A percentile compares a stretch with the other conserved stretches of the same genome.
These are phyloP conservation scores for Immersiella caudata DNA, from an alignment of 495 filamentous ascomycete genomes.

Conservation along the genomic window DNA sequence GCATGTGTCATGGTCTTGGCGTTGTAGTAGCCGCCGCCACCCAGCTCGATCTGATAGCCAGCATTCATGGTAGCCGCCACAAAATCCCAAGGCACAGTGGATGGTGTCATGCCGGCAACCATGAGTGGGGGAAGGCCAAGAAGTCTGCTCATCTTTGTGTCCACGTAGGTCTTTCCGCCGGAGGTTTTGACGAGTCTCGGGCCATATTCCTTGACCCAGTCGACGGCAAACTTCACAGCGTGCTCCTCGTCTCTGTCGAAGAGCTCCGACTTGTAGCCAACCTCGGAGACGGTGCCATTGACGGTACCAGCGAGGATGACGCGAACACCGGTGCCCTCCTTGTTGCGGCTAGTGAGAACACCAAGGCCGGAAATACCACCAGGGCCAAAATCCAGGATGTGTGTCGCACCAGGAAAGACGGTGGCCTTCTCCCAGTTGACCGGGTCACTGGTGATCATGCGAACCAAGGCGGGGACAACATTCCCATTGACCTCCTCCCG, in stretches of 20 bases:
- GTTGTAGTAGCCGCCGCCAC: slow-evolving; percentile 92
- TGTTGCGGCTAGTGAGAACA: slow-evolving; percentile 96
- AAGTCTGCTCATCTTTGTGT: slow-evolving; percentile 96
- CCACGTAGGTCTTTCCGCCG: slow-evolving; percentile 82
- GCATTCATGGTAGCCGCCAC: slow-evolving; percentile 95
- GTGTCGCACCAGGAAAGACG: slow-evolving; percentile 82
- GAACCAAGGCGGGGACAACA: slow-evolving; percentile 79
- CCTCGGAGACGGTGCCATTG: slow-evolving; percentile 83
- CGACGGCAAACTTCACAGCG: slow-evolving; percentile 91
- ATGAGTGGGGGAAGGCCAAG: slow-evolving; percentile 88
- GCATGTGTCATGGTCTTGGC: slow-evolving; percentile 87
- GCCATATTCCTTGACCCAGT: slow-evolving; percentile 97
- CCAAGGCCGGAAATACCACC: slow-evolving; percentile 95
- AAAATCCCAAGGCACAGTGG: slow-evolving; percentile 93
- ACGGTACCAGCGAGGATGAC: slow-evolving; percentile 91
- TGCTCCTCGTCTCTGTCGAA: slow-evolving; percentile 94
- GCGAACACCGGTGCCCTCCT: slow-evolving; percentile 94
- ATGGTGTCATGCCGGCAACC: slow-evolving; percentile 96
- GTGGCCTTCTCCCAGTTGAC: slow-evolving; percentile 97
- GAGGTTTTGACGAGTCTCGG: slow-evolving; percentile 87
- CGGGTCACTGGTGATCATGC: slow-evolving; percentile 89
- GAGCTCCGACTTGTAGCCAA: slow-evolving; percentile 95
- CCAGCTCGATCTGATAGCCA: slow-evolving; percentile 90
- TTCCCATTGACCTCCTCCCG: slow-evolving; percentile 60
- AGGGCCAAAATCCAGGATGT: slow-evolving; percentile 94